Evolutionary conservation across 164 flowering plant genomes (phyloP), one percentile per base, ranked within the genome.

Genomic region (grape (Vitis vinifera)): DNA sequence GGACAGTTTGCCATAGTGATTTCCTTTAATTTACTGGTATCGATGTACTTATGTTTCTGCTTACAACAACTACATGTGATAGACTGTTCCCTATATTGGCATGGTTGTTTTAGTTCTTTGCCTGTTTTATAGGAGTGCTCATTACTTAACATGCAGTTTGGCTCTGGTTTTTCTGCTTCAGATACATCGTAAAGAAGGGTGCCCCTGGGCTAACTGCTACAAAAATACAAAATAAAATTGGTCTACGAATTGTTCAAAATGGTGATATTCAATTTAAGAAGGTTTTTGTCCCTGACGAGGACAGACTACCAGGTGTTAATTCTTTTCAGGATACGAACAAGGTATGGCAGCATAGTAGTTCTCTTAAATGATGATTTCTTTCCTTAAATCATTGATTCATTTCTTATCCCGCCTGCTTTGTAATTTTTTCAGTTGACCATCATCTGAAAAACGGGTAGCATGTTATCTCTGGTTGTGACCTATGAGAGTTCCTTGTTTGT

Each of bases 141-240:
- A 2, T 16, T 61, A 11, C 48, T 11, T 61, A 8, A 61, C 30
- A 44, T 61, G 27, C 44, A 11, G 1, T 56, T 15, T n/a, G 10
- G 27, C 27, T 9, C 27, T 55, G n/a, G 69, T 62, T 23, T 56
- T 65, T 49, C 30, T 61, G 17, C 62, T 79, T 63, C 92, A 95
- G 98, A 71, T 93, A 63, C 73, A 83, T 95, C 23, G 87, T 89
- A 13, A 87, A 87, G 70, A 95, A 93, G 79, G 85, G 79, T 67
- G 81, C 89, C 5, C 94, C 93, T 63, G 99, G 99, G 37, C 73
- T 95, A 65, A 86, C 77, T 60, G 93, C 78, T 65, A 87, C 97
- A n/a, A 95, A 95, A 75, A 95, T 95, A 51, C 91, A 85, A 78
- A 95, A 95, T 74, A 95, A 95, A 76, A 93, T 95, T 79, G 97